These are phyloP conservation scores for Groenewaldozyma salmanticensis DNA, from an alignment of 805 yeast species.

Conservation along the genomic window DNA sequence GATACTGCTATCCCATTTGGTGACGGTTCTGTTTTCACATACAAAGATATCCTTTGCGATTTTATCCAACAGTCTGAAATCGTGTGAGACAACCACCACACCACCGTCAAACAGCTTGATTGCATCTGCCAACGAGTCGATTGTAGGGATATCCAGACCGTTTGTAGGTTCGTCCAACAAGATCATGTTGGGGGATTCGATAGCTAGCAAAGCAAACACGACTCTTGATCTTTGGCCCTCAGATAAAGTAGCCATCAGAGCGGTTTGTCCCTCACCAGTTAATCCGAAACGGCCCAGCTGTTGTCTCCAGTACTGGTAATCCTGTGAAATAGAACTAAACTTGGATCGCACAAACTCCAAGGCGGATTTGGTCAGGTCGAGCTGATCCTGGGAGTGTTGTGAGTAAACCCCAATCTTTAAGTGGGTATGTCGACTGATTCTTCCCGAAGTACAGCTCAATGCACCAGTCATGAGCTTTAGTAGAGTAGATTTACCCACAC, in stretches of 20 bases:
- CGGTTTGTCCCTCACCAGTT: constrained; percentile 98
- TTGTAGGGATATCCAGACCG: constrained; percentile 97
- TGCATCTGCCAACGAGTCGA: constrained; percentile 95
- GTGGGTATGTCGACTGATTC: constrained; percentile 96
- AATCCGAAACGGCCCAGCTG: constrained; percentile 97
- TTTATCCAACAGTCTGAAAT: constrained; percentile 94
- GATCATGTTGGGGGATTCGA: constrained; percentile 90
- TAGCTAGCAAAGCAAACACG: constrained; percentile 90
- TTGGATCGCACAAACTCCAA: constrained; percentile 95
- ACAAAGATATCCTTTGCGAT: constrained; percentile 96
- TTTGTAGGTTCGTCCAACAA: constrained; percentile 98
- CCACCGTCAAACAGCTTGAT: constrained; percentile 94
- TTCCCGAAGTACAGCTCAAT: constrained; percentile 80
- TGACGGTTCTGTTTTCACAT: constrained; percentile 90
- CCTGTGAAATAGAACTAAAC: constrained; percentile 84
- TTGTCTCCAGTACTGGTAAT: constrained; percentile 91
- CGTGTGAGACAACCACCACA: constrained; percentile 97
- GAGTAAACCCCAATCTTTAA: constrained; percentile 97
- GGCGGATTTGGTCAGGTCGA: constrained; percentile 90
- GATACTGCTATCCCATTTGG: constrained; percentile 92
- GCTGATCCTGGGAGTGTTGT: constrained; percentile 97
- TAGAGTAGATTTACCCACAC: constrained; percentile 96
- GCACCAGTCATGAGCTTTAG: constrained; percentile 96
- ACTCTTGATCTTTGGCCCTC: constrained; percentile 99
- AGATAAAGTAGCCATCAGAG: constrained; percentile 95